Conservation (phyloP, 805 yeast genomes). For the Cephaloascus fragrans region DNA sequence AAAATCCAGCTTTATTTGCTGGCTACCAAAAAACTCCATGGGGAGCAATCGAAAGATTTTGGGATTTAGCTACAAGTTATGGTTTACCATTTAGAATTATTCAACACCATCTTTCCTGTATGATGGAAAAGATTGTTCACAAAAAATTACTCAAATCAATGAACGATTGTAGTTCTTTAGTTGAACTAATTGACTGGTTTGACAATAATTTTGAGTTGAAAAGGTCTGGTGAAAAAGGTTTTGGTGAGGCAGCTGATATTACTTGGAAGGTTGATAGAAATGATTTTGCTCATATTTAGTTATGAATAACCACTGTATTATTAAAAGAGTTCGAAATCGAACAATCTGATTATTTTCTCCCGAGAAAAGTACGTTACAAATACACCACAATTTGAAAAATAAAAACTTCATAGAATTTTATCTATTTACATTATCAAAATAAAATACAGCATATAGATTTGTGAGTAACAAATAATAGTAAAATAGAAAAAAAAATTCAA, state of each 20-base stretch:
- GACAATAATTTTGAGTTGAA: conserved; percentile 59
- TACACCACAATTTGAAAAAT: too few species aligned
- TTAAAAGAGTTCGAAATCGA: too few species aligned
- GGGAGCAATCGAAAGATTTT: conserved; percentile 81
- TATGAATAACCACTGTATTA: too few species aligned
- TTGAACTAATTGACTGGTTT: conserved; percentile 74
- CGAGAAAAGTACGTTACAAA: too few species aligned
- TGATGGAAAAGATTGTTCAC: conserved; percentile 52
- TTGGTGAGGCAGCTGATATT: conserved; percentile 44
- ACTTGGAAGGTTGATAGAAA: conserved; percentile 22
- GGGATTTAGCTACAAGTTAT: conserved; percentile 68
- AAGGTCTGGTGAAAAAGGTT: conserved; percentile 60
- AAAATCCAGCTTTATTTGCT: conserved; percentile 82
- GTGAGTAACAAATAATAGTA: too few species aligned
- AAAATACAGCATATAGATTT: too few species aligned
- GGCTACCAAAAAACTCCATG: conserved; percentile 74
- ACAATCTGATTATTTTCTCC: too few species aligned
- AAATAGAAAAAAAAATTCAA: too few species aligned
- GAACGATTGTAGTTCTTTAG: conserved; percentile 48
- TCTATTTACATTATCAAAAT: too few species aligned
- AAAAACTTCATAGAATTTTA: too few species aligned
- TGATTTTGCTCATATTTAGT: conserved; percentile 13
- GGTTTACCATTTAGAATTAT: conserved; percentile 79
- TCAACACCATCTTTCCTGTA: conserved; percentile 84
- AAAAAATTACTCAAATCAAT: conserved; percentile 33